Base-by-base conservation (phyloP, 2,329 filamentous ascomycete genomes). In the Sporothrix sp. region DNA sequence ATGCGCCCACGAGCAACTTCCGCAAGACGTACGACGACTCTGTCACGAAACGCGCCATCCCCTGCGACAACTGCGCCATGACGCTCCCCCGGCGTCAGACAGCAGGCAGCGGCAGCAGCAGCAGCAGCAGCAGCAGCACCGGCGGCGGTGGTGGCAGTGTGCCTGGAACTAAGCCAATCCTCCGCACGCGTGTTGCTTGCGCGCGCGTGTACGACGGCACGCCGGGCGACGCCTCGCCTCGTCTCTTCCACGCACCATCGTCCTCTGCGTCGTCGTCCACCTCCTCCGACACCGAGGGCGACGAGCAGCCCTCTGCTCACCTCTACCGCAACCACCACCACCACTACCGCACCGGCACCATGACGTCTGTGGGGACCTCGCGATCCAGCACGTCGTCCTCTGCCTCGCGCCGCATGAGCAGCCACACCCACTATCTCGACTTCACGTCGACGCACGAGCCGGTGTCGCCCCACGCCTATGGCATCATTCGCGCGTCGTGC, bases 401-500 rank as follows among this genome's bases (percentile, higher is more conserved):
- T 60, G 69, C 28, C 5, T 53, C 53, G 8, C 49, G 57, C 42
- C 37, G 46, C 36, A 45, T 51, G 3, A 65, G 69, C 28, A 72
- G 72, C 37, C 81, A 85, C 58, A 76, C 76, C 5, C 81, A 85
- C 60, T 83, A 77, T 58, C 68, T 84, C 45, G 78, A 83, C 60
- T 85, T 84, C 61, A 84, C 80, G 4, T 84, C 81, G 1, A 82
- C 79, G 4, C 80, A 84, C 61, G 81, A 84, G 54, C 79, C 81
- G 3, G 68, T 79, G 4, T 68, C 75, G 1, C 71, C 79, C 13
- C 69, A 71, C n/a, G 82, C 79, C 7, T 85, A 82, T 65, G 79
- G 79, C n/a, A 75, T 81, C 36, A 72, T 85, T 46, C 78, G 81
- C 44, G 78, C 80, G 43, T 82, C 80, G 0, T 85, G 81, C 57